Evolutionary conservation across 192 early-diverging fungal species (phyloP).

Genomic region (Chytriomyces sp.): DNA sequence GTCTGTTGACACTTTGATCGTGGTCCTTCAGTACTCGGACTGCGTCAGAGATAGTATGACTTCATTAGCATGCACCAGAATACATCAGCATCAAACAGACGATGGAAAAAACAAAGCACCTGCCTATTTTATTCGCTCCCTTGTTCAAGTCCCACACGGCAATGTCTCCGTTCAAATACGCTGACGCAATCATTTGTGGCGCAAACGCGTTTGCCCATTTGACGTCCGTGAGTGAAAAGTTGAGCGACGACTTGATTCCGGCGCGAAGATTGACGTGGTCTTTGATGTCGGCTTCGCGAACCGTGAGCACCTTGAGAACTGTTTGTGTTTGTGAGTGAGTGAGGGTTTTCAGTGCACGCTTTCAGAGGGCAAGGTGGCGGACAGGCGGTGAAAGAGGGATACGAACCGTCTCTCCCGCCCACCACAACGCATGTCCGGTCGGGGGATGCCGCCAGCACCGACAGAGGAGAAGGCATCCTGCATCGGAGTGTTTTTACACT

Average conservation of each 20-base stretch:
- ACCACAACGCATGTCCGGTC: slow-evolving; percentile 66
- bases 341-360: too few relatives aligned
- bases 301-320: slow-evolving; percentile 73
- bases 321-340: slow-evolving; percentile 8
- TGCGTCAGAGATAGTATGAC: slow-evolving; percentile 1
- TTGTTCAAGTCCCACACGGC: slow-evolving; percentile 73
- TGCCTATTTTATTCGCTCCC: slow-evolving; percentile 52
- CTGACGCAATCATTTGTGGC: slow-evolving; percentile 72
- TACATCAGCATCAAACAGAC: not conserved
- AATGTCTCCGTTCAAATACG: slow-evolving; percentile 74
- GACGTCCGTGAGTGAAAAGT: slow-evolving; percentile 65
- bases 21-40: slow-evolving; percentile 75
- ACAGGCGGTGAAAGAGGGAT: not conserved
- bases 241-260: slow-evolving; percentile 58
- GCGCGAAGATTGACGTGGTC: slow-evolving; percentile 73
- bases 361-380: not conserved
- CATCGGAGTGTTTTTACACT: slow-evolving; percentile 24
- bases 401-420: slow-evolving; percentile 71
- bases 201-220: slow-evolving; percentile 73
- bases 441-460: slow-evolving; percentile 65
- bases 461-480: slow-evolving; percentile 19
- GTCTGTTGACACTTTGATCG: slow-evolving; percentile 73
- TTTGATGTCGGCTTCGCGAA: slow-evolving; percentile 57
- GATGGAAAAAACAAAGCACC: slow-evolving; percentile 1
- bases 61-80: not conserved